phyloP scores from a whole-genome alignment of 495 filamentous ascomycete species.

The Annulohypoxylon nitens region DNA sequence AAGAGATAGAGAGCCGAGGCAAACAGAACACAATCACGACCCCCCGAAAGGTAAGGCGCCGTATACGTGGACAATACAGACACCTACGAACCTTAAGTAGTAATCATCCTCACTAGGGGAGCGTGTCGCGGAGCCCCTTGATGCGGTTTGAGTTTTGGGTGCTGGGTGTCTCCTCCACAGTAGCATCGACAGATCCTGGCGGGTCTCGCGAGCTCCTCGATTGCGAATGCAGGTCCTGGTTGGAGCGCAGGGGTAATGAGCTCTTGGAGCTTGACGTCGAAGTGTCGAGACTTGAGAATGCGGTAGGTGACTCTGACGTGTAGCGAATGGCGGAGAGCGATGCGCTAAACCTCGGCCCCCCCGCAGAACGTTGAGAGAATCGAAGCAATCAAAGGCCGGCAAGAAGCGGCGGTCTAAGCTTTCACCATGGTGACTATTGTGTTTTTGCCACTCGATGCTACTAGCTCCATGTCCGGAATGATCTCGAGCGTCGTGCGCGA shows the following conservation, averaged over 20 bases:
- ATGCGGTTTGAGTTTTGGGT: conserved; percentile 11
- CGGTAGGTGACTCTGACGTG: conserved; percentile 46
- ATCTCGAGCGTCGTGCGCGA: conserved; percentile 67
- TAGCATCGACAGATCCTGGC: conserved; percentile 46
- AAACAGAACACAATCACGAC: conserved; percentile 37
- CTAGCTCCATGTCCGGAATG: conserved; percentile 73
- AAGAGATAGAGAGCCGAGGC: conserved; percentile 31
- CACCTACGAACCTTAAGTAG: conserved; percentile 17
- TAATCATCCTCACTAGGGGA: conserved; percentile 23
- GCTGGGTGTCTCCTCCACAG: conserved; percentile 33
- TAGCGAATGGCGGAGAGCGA: conserved; percentile 27
- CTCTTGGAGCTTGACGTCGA: conserved; percentile 38
- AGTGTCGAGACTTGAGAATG: conserved; percentile 42
- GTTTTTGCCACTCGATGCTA: conserved; percentile 73
- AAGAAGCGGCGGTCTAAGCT: conserved; percentile 64
- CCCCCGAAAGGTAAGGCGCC: conserved; percentile 26
- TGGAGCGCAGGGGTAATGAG: conserved; percentile 34
- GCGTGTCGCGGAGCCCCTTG: conserved; percentile 19
- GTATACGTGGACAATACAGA: conserved; percentile 44
- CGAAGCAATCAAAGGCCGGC: conserved; percentile 56
- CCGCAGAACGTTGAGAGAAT: conserved; percentile 53
- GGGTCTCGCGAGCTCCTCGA: conserved; percentile 50
- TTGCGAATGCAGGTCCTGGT: conserved; percentile 44
- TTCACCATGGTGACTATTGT: conserved; percentile 77
- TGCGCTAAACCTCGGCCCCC: conserved; percentile 12